Evolutionary conservation across 495 filamentous ascomycete species (phyloP), one percentile per base, ranked within the genome.

Genomic region (Annulohypoxylon maeteangense): DNA sequence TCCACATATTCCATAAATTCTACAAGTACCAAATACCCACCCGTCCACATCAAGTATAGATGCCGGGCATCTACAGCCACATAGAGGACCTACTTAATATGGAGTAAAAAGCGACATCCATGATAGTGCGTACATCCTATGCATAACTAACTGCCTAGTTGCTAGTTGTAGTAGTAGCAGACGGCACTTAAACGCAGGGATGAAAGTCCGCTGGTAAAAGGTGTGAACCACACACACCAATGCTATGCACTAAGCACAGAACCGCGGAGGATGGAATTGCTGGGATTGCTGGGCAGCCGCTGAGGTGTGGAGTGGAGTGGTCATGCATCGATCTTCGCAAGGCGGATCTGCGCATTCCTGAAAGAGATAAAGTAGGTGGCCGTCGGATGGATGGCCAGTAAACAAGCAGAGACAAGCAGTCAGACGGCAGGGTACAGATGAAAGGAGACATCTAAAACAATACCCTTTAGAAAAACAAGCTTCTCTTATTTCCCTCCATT

Each of bases 291-390:
- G 59, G 53, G 25, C 58, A 72, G 42, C 61, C 56, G 67, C 57
- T 60, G 55, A 20, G 18, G 62, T 65, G 61, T 60, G 55, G n/a
- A 23, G 62, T 65, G 61, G 62, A 74, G 67, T 62, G 36, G 62
- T 67, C 23, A 61, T 63, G 67, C 67, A 64, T 53, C 62, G 67
- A 74, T 71, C 63, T 65, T 67, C 62, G 67, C 68, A 58, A 74
- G 44, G 70, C 60, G 63, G 70, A 68, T 68, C 65, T 54, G 60
- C 56, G 40, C 62, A 68, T 68, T 65, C 45, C 56, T 65, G 70
- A 73, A 68, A 73, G 70, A 73, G 65, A 73, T 68, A 68, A 56
- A 68, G 70, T 68, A 68, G 48, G 54, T 67, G 59, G 70, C 40
- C 31, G 59, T 68, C 23, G 18, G 67, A 72, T 60, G 59, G 65